phyloP scores from a whole-genome alignment of 352 stramenopile genomes.

The Globisporangium middletonii region DNA sequence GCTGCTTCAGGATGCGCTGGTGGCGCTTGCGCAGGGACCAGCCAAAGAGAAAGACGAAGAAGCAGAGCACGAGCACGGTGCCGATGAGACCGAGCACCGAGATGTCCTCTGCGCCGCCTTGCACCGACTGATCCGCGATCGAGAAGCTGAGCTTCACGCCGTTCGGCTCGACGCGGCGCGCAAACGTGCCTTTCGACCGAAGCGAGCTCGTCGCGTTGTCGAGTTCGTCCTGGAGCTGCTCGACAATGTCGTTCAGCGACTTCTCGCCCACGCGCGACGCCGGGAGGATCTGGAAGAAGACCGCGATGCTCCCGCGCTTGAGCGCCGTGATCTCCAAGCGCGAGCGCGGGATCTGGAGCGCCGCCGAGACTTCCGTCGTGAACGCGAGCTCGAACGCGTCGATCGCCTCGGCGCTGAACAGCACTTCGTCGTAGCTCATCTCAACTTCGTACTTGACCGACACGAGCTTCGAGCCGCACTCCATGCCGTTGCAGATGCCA shows the following conservation, averaged over 20 bases:
- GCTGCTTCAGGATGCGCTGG: constrained; percentile 32
- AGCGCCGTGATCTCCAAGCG: constrained; percentile 51
- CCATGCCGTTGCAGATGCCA: constrained; percentile 71
- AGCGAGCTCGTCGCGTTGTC: constrained; percentile 48
- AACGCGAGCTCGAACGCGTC: constrained; percentile 62
- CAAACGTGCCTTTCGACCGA: constrained; percentile 64
- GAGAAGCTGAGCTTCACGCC: constrained; percentile 64
- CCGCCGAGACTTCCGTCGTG: constrained; percentile 52
- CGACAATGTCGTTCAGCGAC: constrained; percentile 65
- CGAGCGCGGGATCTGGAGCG: constrained; percentile 49
- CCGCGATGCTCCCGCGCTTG: constrained; percentile 50
- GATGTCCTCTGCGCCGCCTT: constrained; percentile 56
- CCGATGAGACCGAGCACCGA: constrained; percentile 55
- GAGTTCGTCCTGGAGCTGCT: constrained; percentile 47
- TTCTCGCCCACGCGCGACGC: constrained; percentile 48
- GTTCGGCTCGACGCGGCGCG: constrained; percentile 47
- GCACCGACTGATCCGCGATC: constrained; percentile 54
- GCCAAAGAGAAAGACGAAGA: constrained; percentile 53
- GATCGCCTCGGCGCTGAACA: constrained; percentile 45
- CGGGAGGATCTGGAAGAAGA: constrained; percentile 64
- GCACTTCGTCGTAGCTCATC: constrained; percentile 70
- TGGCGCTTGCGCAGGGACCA: constrained; percentile 54
- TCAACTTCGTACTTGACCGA: constrained; percentile 63
- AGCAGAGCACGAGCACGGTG: constrained; percentile 47
- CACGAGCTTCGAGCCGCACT: constrained; percentile 66